Base-by-base conservation (phyloP, 1,139 yeast genomes). In the Nakaseomyces kungkrabaensis region DNA sequence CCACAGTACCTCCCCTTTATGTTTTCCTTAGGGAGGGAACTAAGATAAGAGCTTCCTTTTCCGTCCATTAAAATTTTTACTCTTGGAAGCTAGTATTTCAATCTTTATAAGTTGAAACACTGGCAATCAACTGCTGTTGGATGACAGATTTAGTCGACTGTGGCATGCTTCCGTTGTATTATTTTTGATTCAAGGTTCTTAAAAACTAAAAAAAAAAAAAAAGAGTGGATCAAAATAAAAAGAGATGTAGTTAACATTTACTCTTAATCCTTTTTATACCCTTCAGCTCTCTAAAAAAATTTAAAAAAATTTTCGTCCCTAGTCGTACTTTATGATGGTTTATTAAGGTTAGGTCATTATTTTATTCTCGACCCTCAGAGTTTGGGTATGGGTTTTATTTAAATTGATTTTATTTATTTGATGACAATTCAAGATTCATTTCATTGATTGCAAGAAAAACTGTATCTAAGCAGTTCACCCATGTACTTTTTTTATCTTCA, bases 1-100 rank as follows among this genome's bases (percentile, higher is more conserved):
- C 65, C 55, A 65, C 64, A 63, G 52, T 41, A 41, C 44, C 44
- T 27, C 34, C 34, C 44, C 44, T 7, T 38, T 27, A 41, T 27
- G 11, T 27, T 36, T n/a, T 29, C 44, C 11, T 25, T 24, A 25
- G 42, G 25, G 29, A 24, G 46, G 38, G 36, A 45, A 67, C 61
- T 67, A 55, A 62, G 60, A 66, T 61, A 59, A 61, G 67, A 62
- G 64, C 68, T 65, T 65, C 69, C 69, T 65, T 62, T 61, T 65
- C 62, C 61, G 67, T 61, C 69, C 54, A 48, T 27, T 43, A 45
- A 42, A 46, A 48, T 47, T 46, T 37, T 62, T 59, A 56, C 51
- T 65, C 69, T 65, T 58, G 69, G 69, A 63, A 64, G 63, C 68
- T 60, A 54, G 67, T 59, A 62, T 61, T 58, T 57, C 67, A 59